Percentiles rank a stretch among this genome's conserved stretches.
Evolutionary conservation across 2,329 filamentous ascomycete genomes (phyloP).

Genomic region (Curvularia spicifera): DNA sequence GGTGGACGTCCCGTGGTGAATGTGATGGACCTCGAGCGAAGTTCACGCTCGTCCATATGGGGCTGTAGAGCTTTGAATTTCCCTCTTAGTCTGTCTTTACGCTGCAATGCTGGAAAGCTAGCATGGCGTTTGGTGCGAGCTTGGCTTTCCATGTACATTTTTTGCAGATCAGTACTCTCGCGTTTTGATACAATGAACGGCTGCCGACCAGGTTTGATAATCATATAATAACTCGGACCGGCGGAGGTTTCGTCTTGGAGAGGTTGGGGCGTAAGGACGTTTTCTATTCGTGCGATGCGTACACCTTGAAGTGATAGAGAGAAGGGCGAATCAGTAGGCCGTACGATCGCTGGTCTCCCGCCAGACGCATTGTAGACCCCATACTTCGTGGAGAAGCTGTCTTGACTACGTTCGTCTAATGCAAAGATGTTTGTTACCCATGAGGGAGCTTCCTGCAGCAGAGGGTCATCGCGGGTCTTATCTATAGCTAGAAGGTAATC

Average conservation of each 20-base stretch:
- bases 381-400: neutral
- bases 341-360: neutral
- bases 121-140: neutral
- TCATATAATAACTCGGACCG: neutral
- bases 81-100: neutral
- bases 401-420: neutral
- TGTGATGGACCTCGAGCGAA: neutral
- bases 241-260: neutral
- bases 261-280: neutral
- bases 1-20: neutral
- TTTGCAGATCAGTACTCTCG: neutral
- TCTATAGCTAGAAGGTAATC: neutral
- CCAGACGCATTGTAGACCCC: constrained; percentile 1
- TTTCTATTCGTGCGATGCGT: neutral
- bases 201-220: neutral
- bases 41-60: neutral
- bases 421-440: neutral
- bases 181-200: neutral
- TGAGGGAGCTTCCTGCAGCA: neutral
- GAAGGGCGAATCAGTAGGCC: neutral
- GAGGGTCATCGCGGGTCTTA: neutral
- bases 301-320: neutral
- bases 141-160: neutral
- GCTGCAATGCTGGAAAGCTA: neutral
- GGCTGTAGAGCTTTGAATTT: neutral